Evolutionary conservation across 495 filamentous ascomycete genomes (phyloP).

Genomic region (Astrothelium subdiscretum): DNA sequence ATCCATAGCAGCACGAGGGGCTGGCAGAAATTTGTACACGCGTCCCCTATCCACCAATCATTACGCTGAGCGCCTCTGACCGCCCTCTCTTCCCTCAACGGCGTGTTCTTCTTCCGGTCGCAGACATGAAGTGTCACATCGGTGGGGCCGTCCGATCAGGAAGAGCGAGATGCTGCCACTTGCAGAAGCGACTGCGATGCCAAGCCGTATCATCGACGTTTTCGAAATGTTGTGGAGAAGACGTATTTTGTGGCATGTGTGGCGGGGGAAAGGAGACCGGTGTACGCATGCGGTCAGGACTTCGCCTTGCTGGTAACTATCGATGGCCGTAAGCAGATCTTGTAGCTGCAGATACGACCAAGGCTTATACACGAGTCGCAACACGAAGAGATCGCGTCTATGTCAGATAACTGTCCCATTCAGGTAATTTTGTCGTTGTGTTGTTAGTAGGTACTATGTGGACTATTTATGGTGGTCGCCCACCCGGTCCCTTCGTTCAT

Average conservation of each 20-base stretch:
- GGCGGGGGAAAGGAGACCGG: not conserved
- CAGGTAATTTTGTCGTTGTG: too few species aligned
- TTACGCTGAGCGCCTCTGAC: not conserved
- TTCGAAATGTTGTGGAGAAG: not conserved
- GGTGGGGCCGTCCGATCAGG: not conserved
- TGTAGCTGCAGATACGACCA: too few species aligned
- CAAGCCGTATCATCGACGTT: not conserved
- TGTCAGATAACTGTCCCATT: too few species aligned
- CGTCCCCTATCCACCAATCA: not conserved
- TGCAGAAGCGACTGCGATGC: not conserved
- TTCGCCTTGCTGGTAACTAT: too few species aligned
- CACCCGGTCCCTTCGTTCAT: too few species aligned
- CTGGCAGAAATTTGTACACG: slow-evolving; percentile 1
- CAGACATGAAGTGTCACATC: not conserved
- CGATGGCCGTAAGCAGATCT: too few species aligned
- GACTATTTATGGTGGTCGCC: too few species aligned
- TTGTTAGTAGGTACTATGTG: too few species aligned
- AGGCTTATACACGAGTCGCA: too few species aligned
- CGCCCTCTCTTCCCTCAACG: not conserved
- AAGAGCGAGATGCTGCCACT: not conserved
- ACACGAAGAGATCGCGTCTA: too few species aligned
- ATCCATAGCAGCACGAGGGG: not conserved
- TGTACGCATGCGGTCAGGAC: not conserved
- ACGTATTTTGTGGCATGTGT: not conserved
- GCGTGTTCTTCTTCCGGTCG: not conserved